Evolutionary conservation across 768 basidiomycete genomes (phyloP).

Genomic region (Calocera viscosa): DNA sequence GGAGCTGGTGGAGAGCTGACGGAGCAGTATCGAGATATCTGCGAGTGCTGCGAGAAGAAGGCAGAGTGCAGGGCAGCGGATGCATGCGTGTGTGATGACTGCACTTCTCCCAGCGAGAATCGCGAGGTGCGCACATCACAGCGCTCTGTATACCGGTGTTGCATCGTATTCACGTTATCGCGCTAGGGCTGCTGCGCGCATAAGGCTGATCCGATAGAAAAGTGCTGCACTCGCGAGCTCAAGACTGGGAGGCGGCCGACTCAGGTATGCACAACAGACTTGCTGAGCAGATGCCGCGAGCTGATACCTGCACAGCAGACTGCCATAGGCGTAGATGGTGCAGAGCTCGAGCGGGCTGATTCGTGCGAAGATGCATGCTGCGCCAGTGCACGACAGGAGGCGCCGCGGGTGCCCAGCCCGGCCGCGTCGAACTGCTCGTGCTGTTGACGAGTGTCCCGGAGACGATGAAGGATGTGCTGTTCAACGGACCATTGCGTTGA

Average conservation of each 20-base stretch:
- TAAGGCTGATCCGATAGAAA: not conserved
- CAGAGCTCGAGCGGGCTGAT: no score
- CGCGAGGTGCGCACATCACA: not conserved
- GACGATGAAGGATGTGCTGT: no score
- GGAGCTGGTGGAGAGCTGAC: conserved; percentile 5
- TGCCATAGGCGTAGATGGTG: no score
- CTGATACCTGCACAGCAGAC: no score
- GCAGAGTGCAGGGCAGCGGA: conserved; percentile 12
- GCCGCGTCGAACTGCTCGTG: no score
- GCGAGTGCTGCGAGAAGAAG: conserved; percentile 16
- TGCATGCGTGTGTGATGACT: conserved; percentile 8
- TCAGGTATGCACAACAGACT: not conserved
- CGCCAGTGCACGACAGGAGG: no score
- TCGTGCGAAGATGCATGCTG: no score
- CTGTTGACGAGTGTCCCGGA: no score
- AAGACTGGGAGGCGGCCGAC: not conserved
- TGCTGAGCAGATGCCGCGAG: no score
- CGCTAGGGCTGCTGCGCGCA: not conserved
- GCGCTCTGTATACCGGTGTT: not conserved
- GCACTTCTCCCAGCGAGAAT: not conserved
- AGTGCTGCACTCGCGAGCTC: conserved; percentile 4
- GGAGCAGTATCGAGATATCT: conserved; percentile 14
- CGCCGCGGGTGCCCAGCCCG: no score
- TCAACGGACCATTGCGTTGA: no score
- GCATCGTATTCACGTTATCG: not conserved